Evolutionary conservation across 768 basidiomycete genomes (phyloP), one percentile per base, ranked within the genome.

Genomic region (Lactifluus hygrophoroides): DNA sequence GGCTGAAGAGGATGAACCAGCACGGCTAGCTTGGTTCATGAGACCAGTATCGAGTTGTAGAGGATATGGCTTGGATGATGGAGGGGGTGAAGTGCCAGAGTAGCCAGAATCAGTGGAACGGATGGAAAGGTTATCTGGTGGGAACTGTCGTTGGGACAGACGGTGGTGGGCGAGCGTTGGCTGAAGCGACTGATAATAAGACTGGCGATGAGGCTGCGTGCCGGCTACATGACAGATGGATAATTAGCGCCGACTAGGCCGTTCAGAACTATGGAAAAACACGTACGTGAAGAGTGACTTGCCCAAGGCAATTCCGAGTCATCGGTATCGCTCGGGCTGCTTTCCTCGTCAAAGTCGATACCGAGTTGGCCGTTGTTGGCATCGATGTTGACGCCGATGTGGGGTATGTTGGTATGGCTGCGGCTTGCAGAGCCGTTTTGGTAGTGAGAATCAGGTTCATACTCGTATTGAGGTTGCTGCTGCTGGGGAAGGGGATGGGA

Each of bases 221-320:
- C 38, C 28, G 46, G 56, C 51, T 59, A 28, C 27, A n/a, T n/a
- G 27, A 55, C 23, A 43, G 10, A 47, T 28, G 28, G 28, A 27
- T 3, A 46, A 52, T 53, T 32, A 58, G 50, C n/a, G 30, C 19
- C 19, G 23, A 40, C 10, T 16, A 40, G 5, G n/a, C 10, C 23
- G 5, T 30, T 21, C 1, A 25, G 21, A 35, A 44, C 38, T 34
- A 35, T 37, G n/a, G 34, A 47, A 42, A 32, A 52, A 46, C n/a
- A 62, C 63, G 27, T 50, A 64, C 63, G 43, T n/a, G 63, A 62
- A 30, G 8, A 42, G 30, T 40, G 30, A 51, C 35, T 46, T 42
- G 64, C 75, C 83, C 83, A 85, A 28, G 81, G 81, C 48, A 84
- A 75, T 69, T 85, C 84, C 60, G 74, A 76, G 42, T 80, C 78